Evolutionary conservation across 140 eudicot species (phyloP).

Genomic region (Stevia rebaudiana): DNA sequence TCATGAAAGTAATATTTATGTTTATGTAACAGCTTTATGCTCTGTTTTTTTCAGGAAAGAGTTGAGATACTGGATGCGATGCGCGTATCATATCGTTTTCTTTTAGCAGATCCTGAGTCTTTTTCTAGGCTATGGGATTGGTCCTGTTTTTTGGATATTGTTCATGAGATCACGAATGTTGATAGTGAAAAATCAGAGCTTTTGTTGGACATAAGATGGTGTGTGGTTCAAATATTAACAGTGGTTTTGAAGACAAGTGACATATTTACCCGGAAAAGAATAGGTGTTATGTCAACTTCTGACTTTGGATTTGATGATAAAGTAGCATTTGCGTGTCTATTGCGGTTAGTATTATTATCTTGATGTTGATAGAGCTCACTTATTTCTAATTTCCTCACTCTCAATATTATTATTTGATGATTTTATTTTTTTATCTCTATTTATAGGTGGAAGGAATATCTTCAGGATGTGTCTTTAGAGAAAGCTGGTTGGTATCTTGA

Average conservation of each 20-base stretch:
- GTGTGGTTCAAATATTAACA: slow-evolving; percentile 45
- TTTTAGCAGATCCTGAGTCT: slow-evolving; percentile 50
- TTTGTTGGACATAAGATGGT: slow-evolving; percentile 64
- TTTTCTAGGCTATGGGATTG: slow-evolving; percentile 74
- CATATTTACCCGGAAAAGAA: slow-evolving; percentile 19
- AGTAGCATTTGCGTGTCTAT: slow-evolving; percentile 55
- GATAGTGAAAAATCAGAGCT: slow-evolving; percentile 23
- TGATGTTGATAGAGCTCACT: background rate
- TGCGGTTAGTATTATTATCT: slow-evolving; percentile 52
- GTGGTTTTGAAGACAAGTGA: slow-evolving; percentile 49
- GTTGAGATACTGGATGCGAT: slow-evolving; percentile 40
- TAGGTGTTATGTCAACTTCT: slow-evolving; percentile 35
- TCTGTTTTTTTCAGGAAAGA: slow-evolving; percentile 42
- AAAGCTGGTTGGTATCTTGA: slow-evolving; percentile 80
- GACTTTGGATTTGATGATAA: slow-evolving; percentile 39
- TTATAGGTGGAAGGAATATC: slow-evolving; percentile 73
- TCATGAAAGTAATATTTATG: background rate
- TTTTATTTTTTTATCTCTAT: slow-evolving; percentile 1
- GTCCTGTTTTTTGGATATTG: slow-evolving; percentile 61
- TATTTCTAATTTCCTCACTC: background rate
- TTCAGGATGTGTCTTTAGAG: slow-evolving; percentile 65
- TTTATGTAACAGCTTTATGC: slow-evolving; percentile 1
- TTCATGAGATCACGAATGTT: slow-evolving; percentile 29
- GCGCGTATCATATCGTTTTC: slow-evolving; percentile 66
- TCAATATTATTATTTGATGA: background rate